Percentiles rank a stretch among this genome's conserved stretches.
phyloP scores from a whole-genome alignment of 441 rosid genomes.

The Syzygium syzygioides region DNA sequence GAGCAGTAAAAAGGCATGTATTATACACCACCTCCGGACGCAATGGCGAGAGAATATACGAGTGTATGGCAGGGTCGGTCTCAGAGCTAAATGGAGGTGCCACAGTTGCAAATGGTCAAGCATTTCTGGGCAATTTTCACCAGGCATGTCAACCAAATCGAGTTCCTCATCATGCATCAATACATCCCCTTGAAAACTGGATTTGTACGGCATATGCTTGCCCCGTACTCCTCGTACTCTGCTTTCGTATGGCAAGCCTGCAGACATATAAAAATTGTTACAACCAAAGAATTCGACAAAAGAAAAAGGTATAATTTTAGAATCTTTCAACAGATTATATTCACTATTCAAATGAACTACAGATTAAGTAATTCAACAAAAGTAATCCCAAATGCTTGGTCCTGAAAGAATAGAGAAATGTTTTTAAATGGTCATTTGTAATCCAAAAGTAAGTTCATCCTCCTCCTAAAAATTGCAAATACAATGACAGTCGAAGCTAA shows the following conservation, averaged over 20 bases:
- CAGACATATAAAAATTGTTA: neutral
- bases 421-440: neutral
- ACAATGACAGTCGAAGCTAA: neutral
- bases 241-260: constrained; percentile 98
- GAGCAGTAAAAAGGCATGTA: neutral
- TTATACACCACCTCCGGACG: constrained; percentile 21
- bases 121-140: constrained; percentile 4
- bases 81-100: constrained; percentile 4
- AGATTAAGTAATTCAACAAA: neutral
- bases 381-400: neutral
- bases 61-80: constrained; percentile 1
- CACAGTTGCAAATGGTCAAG: constrained; percentile 9
- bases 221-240: constrained; percentile 95
- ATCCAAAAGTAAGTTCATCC: neutral
- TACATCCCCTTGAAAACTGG: constrained; percentile 99
- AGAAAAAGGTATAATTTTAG: neutral
- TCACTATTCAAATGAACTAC: neutral
- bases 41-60: neutral
- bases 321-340: neutral
- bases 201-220: constrained; percentile 97
- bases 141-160: constrained; percentile 5
- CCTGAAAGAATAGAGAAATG: neutral
- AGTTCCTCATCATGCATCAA: constrained; percentile 20
- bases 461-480: neutral
- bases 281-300: neutral